Base-by-base conservation (phyloP, 2,329 filamentous ascomycete genomes). In the Periconia digitata region DNA sequence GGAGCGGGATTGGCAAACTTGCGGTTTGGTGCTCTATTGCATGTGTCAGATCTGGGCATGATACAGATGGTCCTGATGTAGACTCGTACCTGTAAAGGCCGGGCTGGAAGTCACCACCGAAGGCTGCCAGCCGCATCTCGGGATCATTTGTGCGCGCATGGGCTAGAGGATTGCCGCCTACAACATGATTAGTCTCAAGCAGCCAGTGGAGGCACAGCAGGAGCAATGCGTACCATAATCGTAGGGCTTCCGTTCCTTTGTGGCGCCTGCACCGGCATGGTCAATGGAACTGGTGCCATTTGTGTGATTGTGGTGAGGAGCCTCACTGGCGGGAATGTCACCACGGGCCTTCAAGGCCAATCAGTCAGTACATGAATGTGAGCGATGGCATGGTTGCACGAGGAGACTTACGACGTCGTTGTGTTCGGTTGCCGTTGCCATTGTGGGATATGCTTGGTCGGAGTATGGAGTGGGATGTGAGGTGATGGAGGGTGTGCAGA, bases 1-100 rank as follows among this genome's bases (percentile, higher is more conserved):
- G 82, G 82, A 49, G 81, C 81, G 40, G 82, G 82, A 65, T 85
- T 84, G 64, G 76, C 82, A 60, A 82, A 75, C 52, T 78, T 80
- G 67, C 71, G 71, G 42, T 58, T 63, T 18, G 69, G 69, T 17
- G 67, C 46, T 18, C 58, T 63, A 42, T 6, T 10, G 2, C n/a
- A 15, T 6, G n/a, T 12, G 29, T 56, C 39, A 53, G 47, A 17
- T 38, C n/a, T 16, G n/a, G 18, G 23, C 16, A 1, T 8, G 5
- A 23, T 8, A 7, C 13, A 1, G n/a, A 5, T 32, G 15, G 18
- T 27, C 5, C 1, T 22, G 20, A 54, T 60, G 17, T 12, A 13
- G 10, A 18, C 2, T 38, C 44, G 5, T 65, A 63, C 56, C 58
- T 58, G 71, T 79, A 79, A 17, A 76, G 72, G 70, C 77, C 77